Evolutionary conservation across 306 rosid species (phyloP).

Genomic region (Hippophae rhamnoides): DNA sequence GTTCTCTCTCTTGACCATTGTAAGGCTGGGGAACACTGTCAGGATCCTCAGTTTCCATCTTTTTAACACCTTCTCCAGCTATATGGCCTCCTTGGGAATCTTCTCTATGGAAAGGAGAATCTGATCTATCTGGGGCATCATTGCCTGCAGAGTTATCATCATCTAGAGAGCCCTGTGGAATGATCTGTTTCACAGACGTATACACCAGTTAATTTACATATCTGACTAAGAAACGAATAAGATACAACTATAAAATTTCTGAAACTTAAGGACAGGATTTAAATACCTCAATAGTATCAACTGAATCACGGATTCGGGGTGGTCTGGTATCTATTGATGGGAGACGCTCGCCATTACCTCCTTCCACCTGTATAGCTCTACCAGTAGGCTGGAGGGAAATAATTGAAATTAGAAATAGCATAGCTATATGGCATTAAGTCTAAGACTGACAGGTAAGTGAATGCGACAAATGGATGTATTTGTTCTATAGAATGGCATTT

Average conservation of each 20-base stretch:
- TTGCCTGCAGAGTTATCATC: slow-evolving; percentile 68
- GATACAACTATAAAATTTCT: slow-evolving; percentile 2
- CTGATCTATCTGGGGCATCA: slow-evolving; percentile 41
- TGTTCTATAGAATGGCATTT: too few relatives aligned
- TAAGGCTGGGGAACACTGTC: slow-evolving; percentile 38
- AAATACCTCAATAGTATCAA: slow-evolving; percentile 90
- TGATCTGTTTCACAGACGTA: slow-evolving; percentile 55
- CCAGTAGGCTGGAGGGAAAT: slow-evolving; percentile 81
- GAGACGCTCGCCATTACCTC: slow-evolving; percentile 90
- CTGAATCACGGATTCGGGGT: slow-evolving; percentile 88
- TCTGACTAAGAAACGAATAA: slow-evolving; percentile 8
- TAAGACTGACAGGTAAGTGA: too few relatives aligned
- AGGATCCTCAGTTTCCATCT: slow-evolving; percentile 33
- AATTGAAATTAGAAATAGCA: background rate
- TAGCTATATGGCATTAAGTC: too few relatives aligned
- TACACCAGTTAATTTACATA: slow-evolving; percentile 12
- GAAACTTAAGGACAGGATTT: slow-evolving; percentile 11
- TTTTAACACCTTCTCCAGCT: slow-evolving; percentile 31
- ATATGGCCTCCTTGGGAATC: slow-evolving; percentile 42
- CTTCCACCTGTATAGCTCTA: slow-evolving; percentile 99
- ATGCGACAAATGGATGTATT: too few relatives aligned
- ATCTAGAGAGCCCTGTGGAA: slow-evolving; percentile 75
- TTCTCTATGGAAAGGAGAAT: slow-evolving; percentile 40
- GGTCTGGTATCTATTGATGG: slow-evolving; percentile 96
- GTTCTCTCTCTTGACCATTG: slow-evolving; percentile 43